These are phyloP conservation scores for Comarum palustre DNA, from an alignment of 306 rosid genomes.

Conservation along the genomic window DNA sequence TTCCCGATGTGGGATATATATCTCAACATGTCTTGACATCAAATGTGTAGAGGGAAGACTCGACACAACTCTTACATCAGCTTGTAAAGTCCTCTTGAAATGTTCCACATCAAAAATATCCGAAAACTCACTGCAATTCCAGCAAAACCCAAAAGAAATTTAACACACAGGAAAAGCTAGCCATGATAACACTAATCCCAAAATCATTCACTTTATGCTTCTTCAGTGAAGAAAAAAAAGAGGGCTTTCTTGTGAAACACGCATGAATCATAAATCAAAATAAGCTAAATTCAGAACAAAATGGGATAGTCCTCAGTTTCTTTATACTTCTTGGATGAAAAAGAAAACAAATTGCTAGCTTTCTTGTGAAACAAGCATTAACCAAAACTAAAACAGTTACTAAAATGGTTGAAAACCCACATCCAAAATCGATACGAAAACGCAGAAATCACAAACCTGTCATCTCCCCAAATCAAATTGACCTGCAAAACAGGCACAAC, in stretches of 20 bases:
- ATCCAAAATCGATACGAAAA: neutral
- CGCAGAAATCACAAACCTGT: conserved; percentile 29
- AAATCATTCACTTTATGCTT: neutral
- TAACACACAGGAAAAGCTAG: conserved; percentile 4
- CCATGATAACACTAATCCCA: neutral
- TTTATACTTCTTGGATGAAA: neutral
- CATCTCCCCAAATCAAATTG: conserved; percentile 54
- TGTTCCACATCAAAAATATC: conserved; percentile 47
- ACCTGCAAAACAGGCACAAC: conserved; percentile 52
- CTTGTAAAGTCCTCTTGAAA: conserved; percentile 46
- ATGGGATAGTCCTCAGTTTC: neutral
- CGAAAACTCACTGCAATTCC: conserved; percentile 44
- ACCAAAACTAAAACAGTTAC: neutral
- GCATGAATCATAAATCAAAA: neutral
- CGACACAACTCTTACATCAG: conserved; percentile 49
- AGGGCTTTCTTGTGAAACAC: neutral
- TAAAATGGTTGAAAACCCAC: neutral
- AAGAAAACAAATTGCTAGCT: neutral
- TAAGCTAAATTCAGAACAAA: neutral
- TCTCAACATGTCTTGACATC: conserved; percentile 40
- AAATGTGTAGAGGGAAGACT: conserved; percentile 46
- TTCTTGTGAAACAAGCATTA: conserved; percentile 8
- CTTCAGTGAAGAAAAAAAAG: neutral
- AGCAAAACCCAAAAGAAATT: neutral
- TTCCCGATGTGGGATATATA: too few relatives aligned